Evolutionary conservation across 2,329 filamentous ascomycete species (phyloP).

Genomic region (Aspergillaceae sp.): DNA sequence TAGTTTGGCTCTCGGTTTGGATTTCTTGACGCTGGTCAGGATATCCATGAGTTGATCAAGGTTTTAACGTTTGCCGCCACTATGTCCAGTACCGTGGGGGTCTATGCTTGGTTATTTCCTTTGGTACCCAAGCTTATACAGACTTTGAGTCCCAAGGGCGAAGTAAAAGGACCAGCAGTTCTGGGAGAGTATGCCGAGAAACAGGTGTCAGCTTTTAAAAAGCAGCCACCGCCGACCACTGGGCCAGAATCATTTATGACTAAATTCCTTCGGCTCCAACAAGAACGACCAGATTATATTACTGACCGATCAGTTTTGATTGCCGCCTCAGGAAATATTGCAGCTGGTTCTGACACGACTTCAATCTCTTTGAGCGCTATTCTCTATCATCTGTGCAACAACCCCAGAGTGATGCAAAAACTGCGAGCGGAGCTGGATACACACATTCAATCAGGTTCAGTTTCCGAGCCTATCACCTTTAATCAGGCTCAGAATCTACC

Average conservation of each 20-base stretch:
- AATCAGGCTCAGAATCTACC: constrained; percentile 17
- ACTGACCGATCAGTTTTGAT: neutral
- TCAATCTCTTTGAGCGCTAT: constrained; percentile 9
- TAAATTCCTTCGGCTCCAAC: neutral
- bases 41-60: too few relatives aligned
- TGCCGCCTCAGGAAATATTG: constrained; percentile 1
- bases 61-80: too few relatives aligned
- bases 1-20: constrained; percentile 1
- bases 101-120: too few relatives aligned
- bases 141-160: too few relatives aligned
- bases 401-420: constrained; percentile 9
- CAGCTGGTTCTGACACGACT: constrained; percentile 15
- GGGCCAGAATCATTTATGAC: neutral
- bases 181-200: neutral
- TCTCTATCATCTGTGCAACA: constrained; percentile 10
- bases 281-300: neutral
- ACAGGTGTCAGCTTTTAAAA: neutral
- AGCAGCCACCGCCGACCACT: neutral
- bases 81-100: too few relatives aligned
- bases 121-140: too few relatives aligned
- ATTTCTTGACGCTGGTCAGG: too few relatives aligned
- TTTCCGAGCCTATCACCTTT: constrained; percentile 8
- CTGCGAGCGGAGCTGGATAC: constrained; percentile 14
- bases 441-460: constrained; percentile 1
- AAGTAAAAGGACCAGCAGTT: neutral